Conservation (phyloP, 2,329 filamentous ascomycete genomes). For the Claviceps pazoutovae region DNA sequence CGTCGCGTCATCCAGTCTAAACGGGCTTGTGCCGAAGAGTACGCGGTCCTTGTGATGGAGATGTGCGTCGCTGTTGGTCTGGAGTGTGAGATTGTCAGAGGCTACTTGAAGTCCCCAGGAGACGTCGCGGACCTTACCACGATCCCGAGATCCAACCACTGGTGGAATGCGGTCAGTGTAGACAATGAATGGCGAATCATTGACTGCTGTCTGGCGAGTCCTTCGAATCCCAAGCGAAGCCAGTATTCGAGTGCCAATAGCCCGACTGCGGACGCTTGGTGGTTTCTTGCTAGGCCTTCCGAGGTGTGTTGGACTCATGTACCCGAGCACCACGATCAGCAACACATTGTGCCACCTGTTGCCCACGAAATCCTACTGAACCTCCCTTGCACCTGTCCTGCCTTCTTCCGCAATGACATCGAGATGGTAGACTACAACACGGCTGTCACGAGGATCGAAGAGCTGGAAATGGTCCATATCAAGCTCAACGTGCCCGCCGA, state of each 20-base stretch:
- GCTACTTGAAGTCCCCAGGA: slow-evolving; percentile 82
- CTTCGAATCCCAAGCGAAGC: slow-evolving; percentile 69
- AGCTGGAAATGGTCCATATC: slow-evolving; percentile 84
- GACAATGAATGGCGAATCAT: slow-evolving; percentile 95
- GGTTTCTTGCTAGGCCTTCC: slow-evolving; percentile 78
- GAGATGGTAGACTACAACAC: slow-evolving; percentile 87
- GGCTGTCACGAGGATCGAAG: slow-evolving; percentile 69
- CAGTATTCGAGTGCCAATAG: slow-evolving; percentile 61
- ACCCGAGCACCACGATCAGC: slow-evolving; percentile 72
- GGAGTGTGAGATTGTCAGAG: slow-evolving; percentile 72
- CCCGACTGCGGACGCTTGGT: slow-evolving; percentile 70
- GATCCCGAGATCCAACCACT: slow-evolving; percentile 83
- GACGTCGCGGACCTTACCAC: slow-evolving; percentile 69
- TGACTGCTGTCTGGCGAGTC: slow-evolving; percentile 82
- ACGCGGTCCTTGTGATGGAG: slow-evolving; percentile 74
- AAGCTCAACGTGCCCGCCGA: slow-evolving; percentile 79
- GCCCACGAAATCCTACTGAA: slow-evolving; percentile 76
- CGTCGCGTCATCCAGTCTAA: slow-evolving; percentile 72
- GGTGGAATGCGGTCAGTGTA: slow-evolving; percentile 90
- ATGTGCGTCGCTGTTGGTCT: slow-evolving; percentile 89
- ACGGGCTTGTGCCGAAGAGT: slow-evolving; percentile 76
- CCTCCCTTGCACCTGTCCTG: slow-evolving; percentile 71
- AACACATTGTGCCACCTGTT: slow-evolving; percentile 83
- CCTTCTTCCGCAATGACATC: slow-evolving; percentile 72
- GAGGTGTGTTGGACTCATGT: slow-evolving; percentile 96